These are phyloP conservation scores for Penicillium soppii DNA, from an alignment of 495 filamentous ascomycete genomes.

Conservation along the genomic window DNA sequence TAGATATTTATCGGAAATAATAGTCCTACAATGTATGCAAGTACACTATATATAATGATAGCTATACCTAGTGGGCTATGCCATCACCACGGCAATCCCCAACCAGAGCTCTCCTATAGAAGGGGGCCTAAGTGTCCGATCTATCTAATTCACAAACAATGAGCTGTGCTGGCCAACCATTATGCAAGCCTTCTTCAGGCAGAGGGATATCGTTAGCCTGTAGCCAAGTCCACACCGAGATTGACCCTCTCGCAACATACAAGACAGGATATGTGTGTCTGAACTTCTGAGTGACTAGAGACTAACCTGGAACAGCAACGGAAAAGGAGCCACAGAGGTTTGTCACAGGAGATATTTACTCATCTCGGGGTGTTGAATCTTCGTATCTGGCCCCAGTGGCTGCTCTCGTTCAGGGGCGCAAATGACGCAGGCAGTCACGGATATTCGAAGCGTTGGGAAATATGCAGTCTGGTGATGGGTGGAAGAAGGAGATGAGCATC, in stretches of 20 bases:
- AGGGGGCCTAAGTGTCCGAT: neutral
- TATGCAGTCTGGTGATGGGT: neutral
- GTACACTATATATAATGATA: neutral
- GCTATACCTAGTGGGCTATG: neutral
- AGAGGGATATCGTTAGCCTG: neutral
- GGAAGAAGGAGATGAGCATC: neutral
- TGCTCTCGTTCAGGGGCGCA: neutral
- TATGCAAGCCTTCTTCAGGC: neutral
- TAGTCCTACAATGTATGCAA: no score
- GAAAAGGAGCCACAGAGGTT: neutral
- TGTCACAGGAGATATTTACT: neutral
- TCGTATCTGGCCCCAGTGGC: neutral
- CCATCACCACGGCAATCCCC: neutral
- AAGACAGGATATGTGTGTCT: neutral
- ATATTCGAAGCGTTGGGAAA: neutral
- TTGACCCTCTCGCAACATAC: neutral
- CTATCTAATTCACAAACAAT: neutral
- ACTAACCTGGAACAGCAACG: neutral
- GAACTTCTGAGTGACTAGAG: neutral
- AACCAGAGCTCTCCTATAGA: neutral
- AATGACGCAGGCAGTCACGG: neutral
- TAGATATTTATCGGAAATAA: no score
- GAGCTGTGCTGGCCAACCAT: neutral
- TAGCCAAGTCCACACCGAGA: neutral
- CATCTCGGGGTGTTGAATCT: neutral